Percentiles rank a stretch among this genome's conserved stretches.
phyloP scores from a whole-genome alignment of 75 land plant species.

The Pinus albicaulis region DNA sequence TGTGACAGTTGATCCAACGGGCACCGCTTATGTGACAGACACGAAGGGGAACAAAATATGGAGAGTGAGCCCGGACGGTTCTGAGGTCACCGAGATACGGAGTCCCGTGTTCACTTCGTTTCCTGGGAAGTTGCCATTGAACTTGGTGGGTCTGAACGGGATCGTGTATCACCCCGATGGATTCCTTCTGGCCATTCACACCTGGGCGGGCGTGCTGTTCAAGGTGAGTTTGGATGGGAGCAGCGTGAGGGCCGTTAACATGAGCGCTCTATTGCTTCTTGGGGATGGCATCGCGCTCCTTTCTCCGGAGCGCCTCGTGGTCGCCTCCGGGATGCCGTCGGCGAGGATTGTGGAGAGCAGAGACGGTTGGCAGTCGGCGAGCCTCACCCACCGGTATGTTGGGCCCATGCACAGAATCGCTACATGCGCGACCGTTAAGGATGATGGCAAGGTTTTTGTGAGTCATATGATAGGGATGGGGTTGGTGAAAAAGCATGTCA shows the following conservation, averaged over 20 bases:
- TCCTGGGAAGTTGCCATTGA: constrained; percentile 29
- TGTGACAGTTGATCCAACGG: constrained; percentile 60
- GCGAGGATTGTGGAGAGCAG: constrained; percentile 56
- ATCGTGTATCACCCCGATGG: constrained; percentile 71
- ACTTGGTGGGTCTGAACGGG: constrained; percentile 57
- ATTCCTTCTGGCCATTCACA: constrained; percentile 55
- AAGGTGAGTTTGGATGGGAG: constrained; percentile 27
- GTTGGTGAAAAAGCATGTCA: constrained; percentile 33
- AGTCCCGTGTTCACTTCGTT: constrained; percentile 27
- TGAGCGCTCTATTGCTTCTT: constrained; percentile 23
- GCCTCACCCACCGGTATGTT: constrained; percentile 24
- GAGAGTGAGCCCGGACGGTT: constrained; percentile 54
- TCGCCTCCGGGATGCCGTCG: constrained; percentile 53
- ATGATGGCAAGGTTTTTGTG: constrained; percentile 51
- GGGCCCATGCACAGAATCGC: constrained; percentile 59
- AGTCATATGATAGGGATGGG: constrained; percentile 59
- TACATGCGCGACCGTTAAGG: constrained; percentile 44
- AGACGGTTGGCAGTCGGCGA: constrained; percentile 62
- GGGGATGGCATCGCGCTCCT: constrained; percentile 70
- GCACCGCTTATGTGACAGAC: constrained; percentile 72
- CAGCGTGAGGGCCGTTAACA: constrained; percentile 25
- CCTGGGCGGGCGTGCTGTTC: constrained; percentile 32
- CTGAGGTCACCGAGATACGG: constrained; percentile 19
- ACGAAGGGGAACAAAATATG: constrained; percentile 47
- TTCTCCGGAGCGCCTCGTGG: constrained; percentile 49